Percentiles rank a stretch among this genome's conserved stretches.
phyloP scores from a whole-genome alignment of 1,139 yeast species.

The Ogataea hybrid region DNA sequence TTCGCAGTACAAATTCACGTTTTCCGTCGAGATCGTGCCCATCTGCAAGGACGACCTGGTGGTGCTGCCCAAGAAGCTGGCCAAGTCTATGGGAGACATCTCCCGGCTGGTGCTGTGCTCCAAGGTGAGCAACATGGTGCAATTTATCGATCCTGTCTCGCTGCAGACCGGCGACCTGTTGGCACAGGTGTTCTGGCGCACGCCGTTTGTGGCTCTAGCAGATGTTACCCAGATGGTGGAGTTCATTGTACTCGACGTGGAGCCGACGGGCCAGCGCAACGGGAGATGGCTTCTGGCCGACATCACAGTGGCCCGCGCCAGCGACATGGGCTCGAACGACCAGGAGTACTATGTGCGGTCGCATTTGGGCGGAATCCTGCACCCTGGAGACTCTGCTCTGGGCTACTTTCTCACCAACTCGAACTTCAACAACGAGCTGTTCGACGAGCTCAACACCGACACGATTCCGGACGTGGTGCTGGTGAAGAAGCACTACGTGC shows the following conservation, averaged over 20 bases:
- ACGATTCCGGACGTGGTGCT: slow-evolving; percentile 85
- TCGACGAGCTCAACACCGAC: slow-evolving; percentile 66
- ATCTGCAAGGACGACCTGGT: slow-evolving; percentile 96
- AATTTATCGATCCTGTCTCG: slow-evolving; percentile 82
- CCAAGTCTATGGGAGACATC: slow-evolving; percentile 82
- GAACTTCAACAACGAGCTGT: slow-evolving; percentile 81
- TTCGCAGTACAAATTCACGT: slow-evolving; percentile 85
- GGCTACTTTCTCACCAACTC: slow-evolving; percentile 85
- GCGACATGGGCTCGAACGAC: slow-evolving; percentile 84
- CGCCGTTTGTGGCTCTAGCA: slow-evolving; percentile 77
- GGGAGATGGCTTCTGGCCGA: slow-evolving; percentile 90
- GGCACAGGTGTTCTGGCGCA: slow-evolving; percentile 80
- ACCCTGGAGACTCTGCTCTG: slow-evolving; percentile 93
- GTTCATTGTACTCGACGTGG: slow-evolving; percentile 89
- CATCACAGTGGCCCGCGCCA: slow-evolving; percentile 79
- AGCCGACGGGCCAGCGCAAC: slow-evolving; percentile 80
- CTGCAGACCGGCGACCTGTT: slow-evolving; percentile 78
- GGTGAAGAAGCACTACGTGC: slow-evolving; percentile 87
- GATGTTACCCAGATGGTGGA: slow-evolving; percentile 80
- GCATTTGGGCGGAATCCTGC: slow-evolving; percentile 89
- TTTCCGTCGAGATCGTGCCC: slow-evolving; percentile 94
- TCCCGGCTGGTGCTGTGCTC: slow-evolving; percentile 83
- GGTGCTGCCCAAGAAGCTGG: slow-evolving; percentile 80
- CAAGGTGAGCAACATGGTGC: slow-evolving; percentile 75
- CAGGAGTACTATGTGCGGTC: slow-evolving; percentile 78